A percentile compares a stretch with the other conserved stretches of the same genome.
Conservation (phyloP, 345 rosid genomes). For the Geranium brycei region DNA sequence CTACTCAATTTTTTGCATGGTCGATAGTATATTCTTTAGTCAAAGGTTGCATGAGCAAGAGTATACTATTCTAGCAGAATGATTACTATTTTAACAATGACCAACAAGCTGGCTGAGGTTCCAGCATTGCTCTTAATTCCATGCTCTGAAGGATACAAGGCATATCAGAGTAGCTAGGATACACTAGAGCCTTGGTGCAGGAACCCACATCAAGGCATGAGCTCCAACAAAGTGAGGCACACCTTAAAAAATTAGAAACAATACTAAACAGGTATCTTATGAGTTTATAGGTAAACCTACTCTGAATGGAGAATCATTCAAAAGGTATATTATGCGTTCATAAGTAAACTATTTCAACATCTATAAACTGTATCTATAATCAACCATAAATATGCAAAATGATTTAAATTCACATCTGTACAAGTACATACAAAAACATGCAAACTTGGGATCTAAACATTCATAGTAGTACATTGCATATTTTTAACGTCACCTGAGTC, state of each 20-base stretch:
- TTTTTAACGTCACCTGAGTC: constrained; percentile 48
- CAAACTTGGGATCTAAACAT: neutral
- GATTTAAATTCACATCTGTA: neutral
- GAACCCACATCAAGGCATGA: no score
- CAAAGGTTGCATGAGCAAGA: neutral
- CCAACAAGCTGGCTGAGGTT: neutral
- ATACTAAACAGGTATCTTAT: no score
- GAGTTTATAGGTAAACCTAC: no score
- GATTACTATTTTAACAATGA: neutral
- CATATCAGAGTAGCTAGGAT: no score
- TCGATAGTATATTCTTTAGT: neutral
- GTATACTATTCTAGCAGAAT: neutral
- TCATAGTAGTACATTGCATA: neutral
- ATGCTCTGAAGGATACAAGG: neutral
- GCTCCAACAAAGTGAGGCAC: no score
- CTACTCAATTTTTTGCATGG: neutral
- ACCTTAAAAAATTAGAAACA: no score
- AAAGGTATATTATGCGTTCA: neutral
- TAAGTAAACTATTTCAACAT: neutral
- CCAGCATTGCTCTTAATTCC: neutral
- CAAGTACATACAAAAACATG: neutral
- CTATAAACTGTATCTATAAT: neutral
- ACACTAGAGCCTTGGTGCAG: no score
- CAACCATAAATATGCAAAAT: neutral
- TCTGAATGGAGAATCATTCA: neutral